Percentiles rank a stretch among this genome's conserved stretches.
These are phyloP conservation scores for Bryoglossum gracile DNA, from an alignment of 495 filamentous ascomycete species.

Conservation along the genomic window DNA sequence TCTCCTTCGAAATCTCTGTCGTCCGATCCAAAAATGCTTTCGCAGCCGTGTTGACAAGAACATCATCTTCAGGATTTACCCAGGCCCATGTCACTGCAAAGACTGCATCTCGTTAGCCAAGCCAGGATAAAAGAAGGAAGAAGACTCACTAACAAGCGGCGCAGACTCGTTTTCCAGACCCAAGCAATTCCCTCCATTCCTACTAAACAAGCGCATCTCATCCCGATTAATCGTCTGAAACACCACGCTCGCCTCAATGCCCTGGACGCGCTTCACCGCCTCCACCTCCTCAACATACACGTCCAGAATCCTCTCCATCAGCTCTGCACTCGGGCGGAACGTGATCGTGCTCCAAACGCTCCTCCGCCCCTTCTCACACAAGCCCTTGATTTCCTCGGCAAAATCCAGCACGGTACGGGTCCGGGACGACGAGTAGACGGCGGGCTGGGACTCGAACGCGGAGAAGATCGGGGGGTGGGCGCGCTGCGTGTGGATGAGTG, in stretches of 20 bases:
- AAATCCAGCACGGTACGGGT: conserved; percentile 34
- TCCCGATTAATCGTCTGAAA: conserved; percentile 36
- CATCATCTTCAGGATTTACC: too few species aligned
- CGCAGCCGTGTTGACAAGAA: too few species aligned
- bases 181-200: conserved; percentile 35
- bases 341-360: conserved; percentile 6
- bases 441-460: too few species aligned
- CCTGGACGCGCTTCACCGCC: conserved; percentile 27
- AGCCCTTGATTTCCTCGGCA: conserved; percentile 30
- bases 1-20: too few species aligned
- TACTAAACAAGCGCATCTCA: conserved; percentile 34
- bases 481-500: too few species aligned
- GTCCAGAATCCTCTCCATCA: conserved; percentile 4
- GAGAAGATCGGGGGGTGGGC: too few species aligned
- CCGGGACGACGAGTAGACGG: neutral
- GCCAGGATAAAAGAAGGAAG: neutral
- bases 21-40: too few species aligned
- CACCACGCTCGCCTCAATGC: conserved; percentile 29
- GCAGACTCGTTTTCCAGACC: neutral
- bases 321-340: neutral
- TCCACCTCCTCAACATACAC: conserved; percentile 30
- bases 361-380: conserved; percentile 35
- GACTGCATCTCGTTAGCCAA: neutral
- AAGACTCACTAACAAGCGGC: neutral
- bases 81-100: neutral